Conservation (phyloP, 805 yeast genomes). For the Danielozyma ontarioensis region DNA sequence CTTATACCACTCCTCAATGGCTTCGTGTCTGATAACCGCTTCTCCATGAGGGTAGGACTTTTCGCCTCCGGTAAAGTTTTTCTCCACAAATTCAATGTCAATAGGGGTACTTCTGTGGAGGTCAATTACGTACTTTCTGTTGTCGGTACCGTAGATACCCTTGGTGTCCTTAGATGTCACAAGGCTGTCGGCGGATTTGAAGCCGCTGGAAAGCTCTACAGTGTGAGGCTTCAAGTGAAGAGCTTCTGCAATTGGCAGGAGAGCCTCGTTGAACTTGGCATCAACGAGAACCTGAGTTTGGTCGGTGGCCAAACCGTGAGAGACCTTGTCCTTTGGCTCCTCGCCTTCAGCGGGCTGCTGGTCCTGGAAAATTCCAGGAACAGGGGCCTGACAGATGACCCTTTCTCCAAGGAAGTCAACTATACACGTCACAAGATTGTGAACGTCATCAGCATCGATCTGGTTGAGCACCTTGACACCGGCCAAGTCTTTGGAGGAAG, state of each 20-base stretch:
- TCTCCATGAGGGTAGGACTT: conserved; percentile 79
- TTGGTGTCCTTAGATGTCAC: conserved; percentile 74
- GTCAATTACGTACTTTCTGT: conserved; percentile 79
- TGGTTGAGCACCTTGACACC: conserved; percentile 67
- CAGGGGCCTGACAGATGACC: conserved; percentile 88
- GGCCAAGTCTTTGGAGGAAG: conserved; percentile 72
- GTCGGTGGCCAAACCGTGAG: conserved; percentile 72
- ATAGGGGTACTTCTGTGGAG: conserved; percentile 79
- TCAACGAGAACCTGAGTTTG: conserved; percentile 45
- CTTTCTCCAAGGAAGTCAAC: conserved; percentile 90
- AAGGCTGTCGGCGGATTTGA: conserved; percentile 39
- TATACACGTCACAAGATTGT: conserved; percentile 73
- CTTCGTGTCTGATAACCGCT: conserved; percentile 76
- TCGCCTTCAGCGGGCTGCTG: conserved; percentile 35
- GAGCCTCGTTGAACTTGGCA: conserved; percentile 47
- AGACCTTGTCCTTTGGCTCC: conserved; percentile 49
- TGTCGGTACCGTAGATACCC: conserved; percentile 82
- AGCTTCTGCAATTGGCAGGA: conserved; percentile 61
- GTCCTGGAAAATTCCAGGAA: conserved; percentile 76
- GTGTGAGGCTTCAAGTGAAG: conserved; percentile 74
- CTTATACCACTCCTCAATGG: conserved; percentile 87
- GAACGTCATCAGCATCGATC: conserved; percentile 57
- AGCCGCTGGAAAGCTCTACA: conserved; percentile 45
- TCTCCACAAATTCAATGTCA: conserved; percentile 72
- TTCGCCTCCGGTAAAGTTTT: conserved; percentile 37